Percentiles rank a stretch among this genome's conserved stretches.
Evolutionary conservation across 352 stramenopile genomes (phyloP).

Genomic region (Achlya hypogyna): DNA sequence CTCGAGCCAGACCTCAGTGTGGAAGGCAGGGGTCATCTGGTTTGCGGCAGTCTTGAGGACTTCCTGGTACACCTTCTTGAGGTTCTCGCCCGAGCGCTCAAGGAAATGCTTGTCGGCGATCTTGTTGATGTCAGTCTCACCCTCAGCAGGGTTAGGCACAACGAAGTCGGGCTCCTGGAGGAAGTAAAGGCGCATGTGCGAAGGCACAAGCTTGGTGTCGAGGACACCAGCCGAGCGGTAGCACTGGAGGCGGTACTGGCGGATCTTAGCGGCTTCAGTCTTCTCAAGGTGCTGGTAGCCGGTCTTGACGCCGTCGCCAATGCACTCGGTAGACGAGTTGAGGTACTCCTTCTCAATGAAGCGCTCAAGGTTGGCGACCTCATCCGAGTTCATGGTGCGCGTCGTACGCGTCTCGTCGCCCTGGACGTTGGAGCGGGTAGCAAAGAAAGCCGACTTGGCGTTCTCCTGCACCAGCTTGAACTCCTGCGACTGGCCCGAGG

Average conservation of each 20-base stretch:
- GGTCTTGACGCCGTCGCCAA: constrained; percentile 68
- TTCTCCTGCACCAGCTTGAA: constrained; percentile 76
- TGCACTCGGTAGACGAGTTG: constrained; percentile 50
- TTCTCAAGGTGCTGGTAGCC: constrained; percentile 70
- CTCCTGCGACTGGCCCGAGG: constrained; percentile 58
- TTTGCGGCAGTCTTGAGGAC: constrained; percentile 56
- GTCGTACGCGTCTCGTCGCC: constrained; percentile 38
- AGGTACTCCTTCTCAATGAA: constrained; percentile 75
- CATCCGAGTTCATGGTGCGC: constrained; percentile 44
- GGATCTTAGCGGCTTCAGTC: constrained; percentile 39
- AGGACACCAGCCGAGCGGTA: constrained; percentile 70
- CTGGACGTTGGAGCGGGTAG: constrained; percentile 72
- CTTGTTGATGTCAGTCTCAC: constrained; percentile 68
- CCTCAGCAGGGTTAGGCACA: constrained; percentile 39
- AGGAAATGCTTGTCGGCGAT: constrained; percentile 73
- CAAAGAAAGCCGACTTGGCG: constrained; percentile 66
- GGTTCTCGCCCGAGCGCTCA: constrained; percentile 40
- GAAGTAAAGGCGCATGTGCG: constrained; percentile 82
- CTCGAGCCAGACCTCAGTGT: constrained; percentile 70
- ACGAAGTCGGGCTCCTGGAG: constrained; percentile 62
- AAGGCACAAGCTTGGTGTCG: constrained; percentile 58
- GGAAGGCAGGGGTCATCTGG: constrained; percentile 73
- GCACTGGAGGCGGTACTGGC: constrained; percentile 76
- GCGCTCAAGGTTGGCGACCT: constrained; percentile 64
- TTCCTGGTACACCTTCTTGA: constrained; percentile 75